Percentiles rank a stretch among this genome's conserved stretches.
Conservation (phyloP, 768 basidiomycete genomes). For the Phanerodontia chrysosporium region DNA sequence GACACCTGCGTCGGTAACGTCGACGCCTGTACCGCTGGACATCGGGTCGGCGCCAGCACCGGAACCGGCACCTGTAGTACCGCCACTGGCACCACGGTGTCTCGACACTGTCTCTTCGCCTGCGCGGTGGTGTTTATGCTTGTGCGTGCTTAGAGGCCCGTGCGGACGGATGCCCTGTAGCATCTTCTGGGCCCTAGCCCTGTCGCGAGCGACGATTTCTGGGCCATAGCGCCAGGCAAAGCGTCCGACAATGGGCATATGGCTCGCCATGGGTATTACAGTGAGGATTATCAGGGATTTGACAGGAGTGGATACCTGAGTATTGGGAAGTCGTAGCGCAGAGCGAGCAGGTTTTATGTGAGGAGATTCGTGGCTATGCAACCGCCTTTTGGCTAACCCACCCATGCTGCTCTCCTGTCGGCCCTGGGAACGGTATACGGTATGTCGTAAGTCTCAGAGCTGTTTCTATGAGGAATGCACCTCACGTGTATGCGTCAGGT, state of each 20-base stretch:
- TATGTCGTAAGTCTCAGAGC: too few species aligned
- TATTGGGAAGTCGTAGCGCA: too few species aligned
- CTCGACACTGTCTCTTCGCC: neutral
- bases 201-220: slow-evolving; percentile 49
- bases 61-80: neutral
- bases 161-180: slow-evolving; percentile 49
- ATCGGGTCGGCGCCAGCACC: neutral
- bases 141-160: slow-evolving; percentile 44
- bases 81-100: slow-evolving; percentile 7
- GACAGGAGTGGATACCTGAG: too few species aligned
- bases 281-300: neutral
- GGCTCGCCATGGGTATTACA: neutral
- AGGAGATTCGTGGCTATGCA: too few species aligned
- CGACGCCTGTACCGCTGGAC: slow-evolving; percentile 34
- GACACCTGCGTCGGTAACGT: slow-evolving; percentile 55
- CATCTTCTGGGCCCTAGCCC: slow-evolving; percentile 51
- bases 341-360: too few species aligned
- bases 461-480: too few species aligned
- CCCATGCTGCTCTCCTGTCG: too few species aligned
- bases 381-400: too few species aligned
- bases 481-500: too few species aligned
- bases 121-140: slow-evolving; percentile 20
- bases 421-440: too few species aligned
- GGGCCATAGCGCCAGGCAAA: slow-evolving; percentile 35
- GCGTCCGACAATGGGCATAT: slow-evolving; percentile 41